Conservation (phyloP, 1,139 yeast species). For the Candida gigantensis region DNA sequence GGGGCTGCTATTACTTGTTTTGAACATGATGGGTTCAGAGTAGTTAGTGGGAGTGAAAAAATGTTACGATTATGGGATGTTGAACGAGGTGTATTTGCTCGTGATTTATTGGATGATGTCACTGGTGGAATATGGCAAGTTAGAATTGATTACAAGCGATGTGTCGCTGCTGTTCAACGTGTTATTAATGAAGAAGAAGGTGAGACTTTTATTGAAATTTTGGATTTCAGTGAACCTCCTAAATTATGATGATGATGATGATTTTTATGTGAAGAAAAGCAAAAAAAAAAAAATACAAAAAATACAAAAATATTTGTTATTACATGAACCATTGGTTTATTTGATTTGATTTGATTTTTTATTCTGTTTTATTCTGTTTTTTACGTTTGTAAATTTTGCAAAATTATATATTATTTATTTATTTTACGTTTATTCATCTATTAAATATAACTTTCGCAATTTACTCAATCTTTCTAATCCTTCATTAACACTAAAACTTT, state of each 20-base stretch:
- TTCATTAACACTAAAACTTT: slow-evolving; percentile 32
- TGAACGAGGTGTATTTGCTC: slow-evolving; percentile 70
- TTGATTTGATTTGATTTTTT: background rate
- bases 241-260: slow-evolving; percentile 4
- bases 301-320: too few relatives aligned
- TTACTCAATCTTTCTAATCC: slow-evolving; percentile 36
- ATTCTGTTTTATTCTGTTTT: slow-evolving; percentile 14
- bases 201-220: slow-evolving; percentile 71
- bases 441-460: slow-evolving; percentile 35
- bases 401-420: background rate
- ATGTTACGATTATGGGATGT: slow-evolving; percentile 85
- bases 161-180: slow-evolving; percentile 92
- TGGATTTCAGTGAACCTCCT: slow-evolving; percentile 69
- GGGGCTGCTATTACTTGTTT: slow-evolving; percentile 90
- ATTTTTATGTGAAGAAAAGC: too few relatives aligned
- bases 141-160: slow-evolving; percentile 75
- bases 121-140: slow-evolving; percentile 95
- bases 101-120: slow-evolving; percentile 74
- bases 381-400: slow-evolving; percentile 13
- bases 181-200: slow-evolving; percentile 46
- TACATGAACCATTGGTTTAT: too few relatives aligned
- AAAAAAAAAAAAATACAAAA: too few relatives aligned
- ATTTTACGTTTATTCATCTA: slow-evolving; percentile 21
- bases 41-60: slow-evolving; percentile 86
- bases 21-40: slow-evolving; percentile 81